These are phyloP conservation scores for Eucalyptus marginata DNA, from an alignment of 345 rosid species.

Conservation along the genomic window DNA sequence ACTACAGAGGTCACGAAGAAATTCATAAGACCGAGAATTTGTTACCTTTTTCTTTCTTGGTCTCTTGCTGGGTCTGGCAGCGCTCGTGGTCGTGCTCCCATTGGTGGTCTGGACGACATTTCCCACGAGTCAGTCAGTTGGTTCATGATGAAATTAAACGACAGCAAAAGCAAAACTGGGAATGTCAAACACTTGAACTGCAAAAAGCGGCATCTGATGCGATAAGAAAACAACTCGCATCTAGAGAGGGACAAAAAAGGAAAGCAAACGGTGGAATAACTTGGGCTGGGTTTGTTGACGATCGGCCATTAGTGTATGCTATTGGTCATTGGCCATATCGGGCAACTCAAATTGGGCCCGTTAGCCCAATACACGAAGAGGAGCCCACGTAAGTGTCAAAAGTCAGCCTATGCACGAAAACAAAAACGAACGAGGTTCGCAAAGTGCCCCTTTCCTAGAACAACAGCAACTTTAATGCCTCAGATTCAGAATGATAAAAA, in stretches of 20 bases:
- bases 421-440: not conserved
- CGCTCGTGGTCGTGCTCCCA: not conserved
- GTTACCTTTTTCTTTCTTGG: slow-evolving; percentile 1
- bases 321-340: not conserved
- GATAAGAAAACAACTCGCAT: not conserved
- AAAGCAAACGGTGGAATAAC: not conserved
- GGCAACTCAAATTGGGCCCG: not conserved
- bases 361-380: not conserved
- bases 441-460: not conserved
- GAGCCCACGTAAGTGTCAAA: not conserved
- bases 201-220: not conserved
- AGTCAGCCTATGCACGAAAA: not conserved
- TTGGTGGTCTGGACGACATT: not conserved
- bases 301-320: not conserved
- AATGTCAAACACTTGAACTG: not conserved
- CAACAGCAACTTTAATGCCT: not conserved
- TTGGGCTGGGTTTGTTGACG: not conserved
- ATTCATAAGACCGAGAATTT: not conserved
- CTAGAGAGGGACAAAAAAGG: not conserved
- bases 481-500: not conserved
- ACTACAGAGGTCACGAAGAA: not conserved
- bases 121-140: not conserved
- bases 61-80: not conserved
- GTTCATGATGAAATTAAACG: not conserved
- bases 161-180: not conserved